phyloP scores from a whole-genome alignment of 345 rosid species.

The Pistacia vera region DNA sequence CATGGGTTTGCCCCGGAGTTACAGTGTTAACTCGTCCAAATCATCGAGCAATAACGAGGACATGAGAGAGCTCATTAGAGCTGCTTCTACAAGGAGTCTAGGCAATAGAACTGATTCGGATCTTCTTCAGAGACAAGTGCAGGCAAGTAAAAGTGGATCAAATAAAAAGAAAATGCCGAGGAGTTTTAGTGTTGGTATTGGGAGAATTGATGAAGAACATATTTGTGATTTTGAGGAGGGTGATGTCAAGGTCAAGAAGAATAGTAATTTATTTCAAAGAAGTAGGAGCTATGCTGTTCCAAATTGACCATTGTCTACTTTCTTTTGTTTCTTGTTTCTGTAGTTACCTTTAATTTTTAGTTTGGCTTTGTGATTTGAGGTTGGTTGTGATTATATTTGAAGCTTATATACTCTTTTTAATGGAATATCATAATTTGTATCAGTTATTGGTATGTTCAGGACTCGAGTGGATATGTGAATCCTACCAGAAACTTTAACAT shows the following conservation, averaged over 20 bases:
- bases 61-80: conserved; percentile 48
- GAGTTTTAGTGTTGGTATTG: conserved; percentile 48
- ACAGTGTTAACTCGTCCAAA: conserved; percentile 39
- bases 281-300: conserved; percentile 48
- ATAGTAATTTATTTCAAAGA: conserved; percentile 28
- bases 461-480: too few relatives aligned
- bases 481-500: too few relatives aligned
- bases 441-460: too few relatives aligned
- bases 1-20: conserved; percentile 49
- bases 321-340: not conserved
- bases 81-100: conserved; percentile 47
- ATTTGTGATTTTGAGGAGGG: conserved; percentile 55
- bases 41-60: conserved; percentile 34
- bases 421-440: too few relatives aligned
- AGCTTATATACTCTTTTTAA: too few relatives aligned
- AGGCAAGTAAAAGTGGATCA: not conserved
- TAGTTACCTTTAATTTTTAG: too few relatives aligned
- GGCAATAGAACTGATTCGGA: conserved; percentile 10
- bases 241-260: conserved; percentile 2
- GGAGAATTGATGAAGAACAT: conserved; percentile 80
- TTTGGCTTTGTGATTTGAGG: too few relatives aligned
- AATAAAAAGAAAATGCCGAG: conserved; percentile 28
- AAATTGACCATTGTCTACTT: not conserved
- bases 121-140: not conserved
- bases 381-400: too few relatives aligned